Evolutionary conservation across 2,329 filamentous ascomycete species (phyloP).

Genomic region (Ceratocystis lukuohia): DNA sequence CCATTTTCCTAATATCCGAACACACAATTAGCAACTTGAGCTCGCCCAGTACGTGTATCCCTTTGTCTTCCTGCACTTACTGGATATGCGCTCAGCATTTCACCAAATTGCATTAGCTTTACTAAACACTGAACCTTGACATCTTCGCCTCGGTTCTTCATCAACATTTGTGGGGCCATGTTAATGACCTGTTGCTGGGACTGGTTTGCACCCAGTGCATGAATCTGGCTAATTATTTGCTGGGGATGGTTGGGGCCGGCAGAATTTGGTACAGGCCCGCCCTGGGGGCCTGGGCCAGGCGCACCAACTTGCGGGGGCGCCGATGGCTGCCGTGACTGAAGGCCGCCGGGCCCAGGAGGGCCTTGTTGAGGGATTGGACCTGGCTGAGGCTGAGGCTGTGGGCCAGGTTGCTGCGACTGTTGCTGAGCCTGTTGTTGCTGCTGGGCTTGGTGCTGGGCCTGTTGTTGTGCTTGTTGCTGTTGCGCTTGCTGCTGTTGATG

Average conservation of each 20-base stretch:
- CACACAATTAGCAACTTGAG: conserved; percentile 28
- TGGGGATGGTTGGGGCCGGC: conserved; percentile 10
- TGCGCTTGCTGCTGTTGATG: conserved; percentile 28
- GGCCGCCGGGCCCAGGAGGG: conserved; percentile 2
- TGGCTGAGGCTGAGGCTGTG: conserved; percentile 24
- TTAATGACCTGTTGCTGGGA: conserved; percentile 33
- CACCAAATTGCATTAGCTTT: conserved; percentile 49
- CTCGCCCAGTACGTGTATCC: not conserved
- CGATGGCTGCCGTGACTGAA: conserved; percentile 10
- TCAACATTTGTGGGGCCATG: not conserved
- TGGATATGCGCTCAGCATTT: conserved; percentile 45
- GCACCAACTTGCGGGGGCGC: conserved; percentile 15
- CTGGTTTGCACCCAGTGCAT: not conserved
- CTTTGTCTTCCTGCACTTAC: conserved; percentile 28
- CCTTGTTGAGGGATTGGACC: conserved; percentile 23
- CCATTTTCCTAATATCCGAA: conserved; percentile 42
- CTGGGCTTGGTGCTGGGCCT: conserved; percentile 27
- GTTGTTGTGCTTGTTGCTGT: conserved; percentile 28
- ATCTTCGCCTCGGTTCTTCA: conserved; percentile 25
- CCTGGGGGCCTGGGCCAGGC: conserved; percentile 7
- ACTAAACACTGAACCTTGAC: conserved; percentile 46
- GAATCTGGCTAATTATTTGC: conserved; percentile 6
- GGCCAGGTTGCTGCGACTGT: conserved; percentile 5
- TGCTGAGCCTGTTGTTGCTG: conserved; percentile 25
- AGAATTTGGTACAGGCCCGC: not conserved